These are phyloP conservation scores for Endothia cerciana DNA, from an alignment of 2,329 filamentous ascomycete species.

Conservation along the genomic window DNA sequence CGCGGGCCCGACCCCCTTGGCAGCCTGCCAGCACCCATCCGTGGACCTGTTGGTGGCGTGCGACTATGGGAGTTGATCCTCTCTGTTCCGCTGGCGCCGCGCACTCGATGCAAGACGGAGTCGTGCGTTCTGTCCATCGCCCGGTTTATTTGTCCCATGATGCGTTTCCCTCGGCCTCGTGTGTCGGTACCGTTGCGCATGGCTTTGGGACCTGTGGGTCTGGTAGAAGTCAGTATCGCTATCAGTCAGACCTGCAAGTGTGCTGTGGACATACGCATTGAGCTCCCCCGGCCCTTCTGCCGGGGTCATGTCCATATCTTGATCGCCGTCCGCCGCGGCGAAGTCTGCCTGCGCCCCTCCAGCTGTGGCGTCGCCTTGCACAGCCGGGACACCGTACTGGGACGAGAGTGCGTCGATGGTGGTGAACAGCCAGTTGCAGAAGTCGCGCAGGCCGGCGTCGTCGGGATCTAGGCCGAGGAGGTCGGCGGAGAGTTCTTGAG, in stretches of 20 bases:
- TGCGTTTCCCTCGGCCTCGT: slow-evolving; percentile 73
- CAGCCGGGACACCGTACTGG: slow-evolving; percentile 58
- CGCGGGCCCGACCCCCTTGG: slow-evolving; percentile 56
- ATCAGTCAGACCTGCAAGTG: slow-evolving; percentile 14
- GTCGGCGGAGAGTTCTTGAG: slow-evolving; percentile 84
- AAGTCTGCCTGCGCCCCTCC: slow-evolving; percentile 42
- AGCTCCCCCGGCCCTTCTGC: slow-evolving; percentile 50
- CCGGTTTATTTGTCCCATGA: slow-evolving; percentile 84
- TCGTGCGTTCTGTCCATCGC: slow-evolving; percentile 79
- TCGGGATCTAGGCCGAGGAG: slow-evolving; percentile 81
- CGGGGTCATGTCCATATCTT: slow-evolving; percentile 75
- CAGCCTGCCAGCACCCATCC: slow-evolving; percentile 56
- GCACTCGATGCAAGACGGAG: slow-evolving; percentile 78
- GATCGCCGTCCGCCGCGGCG: slow-evolving; percentile 43
- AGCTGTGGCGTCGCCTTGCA: slow-evolving; percentile 37
- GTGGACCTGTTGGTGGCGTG: slow-evolving; percentile 72
- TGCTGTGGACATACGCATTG: slow-evolving; percentile 58
- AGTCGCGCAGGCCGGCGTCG: slow-evolving; percentile 80
- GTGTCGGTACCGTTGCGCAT: slow-evolving; percentile 76
- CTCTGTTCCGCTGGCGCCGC: slow-evolving; percentile 71
- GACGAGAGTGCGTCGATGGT: slow-evolving; percentile 72
- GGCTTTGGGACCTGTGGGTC: slow-evolving; percentile 91
- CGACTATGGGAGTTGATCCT: slow-evolving; percentile 80
- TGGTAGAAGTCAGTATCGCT: slow-evolving; percentile 52
- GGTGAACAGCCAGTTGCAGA: slow-evolving; percentile 91